Conservation (phyloP, 352 stramenopile genomes). For the Globisporangium okanoganense region DNA sequence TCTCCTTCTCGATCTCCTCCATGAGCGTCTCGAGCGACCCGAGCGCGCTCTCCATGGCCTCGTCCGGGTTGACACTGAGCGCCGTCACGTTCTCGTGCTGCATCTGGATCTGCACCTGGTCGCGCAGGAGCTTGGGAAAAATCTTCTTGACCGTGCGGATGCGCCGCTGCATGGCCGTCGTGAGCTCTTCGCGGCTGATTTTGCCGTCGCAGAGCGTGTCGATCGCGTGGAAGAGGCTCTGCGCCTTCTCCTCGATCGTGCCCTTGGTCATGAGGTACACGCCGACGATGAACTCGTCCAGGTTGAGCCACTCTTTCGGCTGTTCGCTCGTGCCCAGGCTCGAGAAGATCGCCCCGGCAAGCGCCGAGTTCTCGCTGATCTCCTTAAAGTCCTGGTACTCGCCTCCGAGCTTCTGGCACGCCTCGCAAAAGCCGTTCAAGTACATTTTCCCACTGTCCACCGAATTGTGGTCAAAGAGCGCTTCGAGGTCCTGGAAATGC, state of each 20-base stretch:
- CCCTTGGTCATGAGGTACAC: slow-evolving; percentile 82
- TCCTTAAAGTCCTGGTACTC: slow-evolving; percentile 61
- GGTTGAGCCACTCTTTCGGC: slow-evolving; percentile 57
- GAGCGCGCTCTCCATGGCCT: slow-evolving; percentile 49
- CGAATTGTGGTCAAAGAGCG: slow-evolving; percentile 49
- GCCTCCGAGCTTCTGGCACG: slow-evolving; percentile 52
- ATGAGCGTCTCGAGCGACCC: slow-evolving; percentile 64
- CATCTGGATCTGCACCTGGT: slow-evolving; percentile 72
- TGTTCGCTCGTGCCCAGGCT: slow-evolving; percentile 55
- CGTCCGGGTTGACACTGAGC: slow-evolving; percentile 36
- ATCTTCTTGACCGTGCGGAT: slow-evolving; percentile 73
- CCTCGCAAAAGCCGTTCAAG: slow-evolving; percentile 57
- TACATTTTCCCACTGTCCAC: slow-evolving; percentile 51
- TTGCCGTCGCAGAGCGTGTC: slow-evolving; percentile 61
- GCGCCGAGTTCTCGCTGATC: slow-evolving; percentile 53
- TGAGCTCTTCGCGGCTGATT: slow-evolving; percentile 77
- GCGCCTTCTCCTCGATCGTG: slow-evolving; percentile 74
- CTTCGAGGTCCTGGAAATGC: slow-evolving; percentile 46
- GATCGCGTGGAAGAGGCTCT: slow-evolving; percentile 72
- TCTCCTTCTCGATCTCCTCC: slow-evolving; percentile 78
- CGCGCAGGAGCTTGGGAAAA: slow-evolving; percentile 66
- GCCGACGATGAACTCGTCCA: slow-evolving; percentile 79
- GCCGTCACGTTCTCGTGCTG: slow-evolving; percentile 33
- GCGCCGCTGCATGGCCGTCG: slow-evolving; percentile 55
- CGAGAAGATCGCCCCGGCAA: slow-evolving; percentile 72